A percentile compares a stretch with the other conserved stretches of the same genome.
Evolutionary conservation across 164 flowering plant species (phyloP).

Genomic region (Cinnamomum micranthum): DNA sequence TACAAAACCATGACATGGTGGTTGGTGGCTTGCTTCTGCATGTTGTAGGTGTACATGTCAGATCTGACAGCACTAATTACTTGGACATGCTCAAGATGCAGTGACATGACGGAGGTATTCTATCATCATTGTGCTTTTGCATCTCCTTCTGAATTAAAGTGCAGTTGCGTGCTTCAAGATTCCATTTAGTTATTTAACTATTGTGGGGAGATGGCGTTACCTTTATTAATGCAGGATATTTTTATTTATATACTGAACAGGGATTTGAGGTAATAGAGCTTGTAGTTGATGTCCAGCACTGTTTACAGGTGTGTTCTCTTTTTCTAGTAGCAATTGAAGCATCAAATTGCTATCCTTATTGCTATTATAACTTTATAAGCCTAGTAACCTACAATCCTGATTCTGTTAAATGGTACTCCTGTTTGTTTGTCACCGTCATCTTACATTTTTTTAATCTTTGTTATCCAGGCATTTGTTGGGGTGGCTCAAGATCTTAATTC

Average conservation of each 20-base stretch:
- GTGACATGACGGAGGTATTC: slow-evolving; percentile 67
- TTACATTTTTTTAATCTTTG: not conserved
- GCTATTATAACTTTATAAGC: not conserved
- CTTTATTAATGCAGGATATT: not conserved
- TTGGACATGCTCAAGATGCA: slow-evolving; percentile 96
- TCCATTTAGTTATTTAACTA: no score
- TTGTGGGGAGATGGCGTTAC: not conserved
- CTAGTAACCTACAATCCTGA: not conserved
- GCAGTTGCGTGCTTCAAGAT: not conserved
- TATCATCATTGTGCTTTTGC: not conserved
- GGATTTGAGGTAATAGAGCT: slow-evolving; percentile 89
- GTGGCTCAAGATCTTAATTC: slow-evolving; percentile 79
- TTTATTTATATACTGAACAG: slow-evolving; percentile 31
- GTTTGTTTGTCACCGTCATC: not conserved
- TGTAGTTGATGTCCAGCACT: slow-evolving; percentile 84
- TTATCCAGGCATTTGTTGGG: slow-evolving; percentile 85
- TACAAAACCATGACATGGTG: not conserved
- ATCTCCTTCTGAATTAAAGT: not conserved
- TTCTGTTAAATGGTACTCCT: not conserved
- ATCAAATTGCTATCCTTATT: not conserved
- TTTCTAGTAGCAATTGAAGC: no score
- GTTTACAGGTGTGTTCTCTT: slow-evolving; percentile 70
- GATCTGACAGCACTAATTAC: slow-evolving; percentile 81
- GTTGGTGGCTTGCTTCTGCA: slow-evolving; percentile 12
- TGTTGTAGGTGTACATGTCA: slow-evolving; percentile 81